Base-by-base conservation (phyloP, 805 yeast species). In the Candida alai region DNA sequence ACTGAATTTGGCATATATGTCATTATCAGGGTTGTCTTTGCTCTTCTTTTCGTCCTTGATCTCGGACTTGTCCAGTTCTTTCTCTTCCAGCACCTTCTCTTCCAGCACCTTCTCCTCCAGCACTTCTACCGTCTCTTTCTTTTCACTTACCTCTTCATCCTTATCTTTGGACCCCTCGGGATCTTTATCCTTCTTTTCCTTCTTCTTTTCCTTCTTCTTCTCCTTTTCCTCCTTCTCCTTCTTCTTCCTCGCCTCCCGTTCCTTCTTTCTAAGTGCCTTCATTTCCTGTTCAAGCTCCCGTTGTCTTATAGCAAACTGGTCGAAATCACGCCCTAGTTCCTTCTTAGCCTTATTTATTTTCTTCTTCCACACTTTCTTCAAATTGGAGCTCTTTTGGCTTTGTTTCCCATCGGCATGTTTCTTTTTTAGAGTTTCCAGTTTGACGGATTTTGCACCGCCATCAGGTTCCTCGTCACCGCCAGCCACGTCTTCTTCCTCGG, bases 311-410 rank as follows among this genome's bases (percentile, higher is more conserved):
- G 47, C 39, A 30, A 41, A 48, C 18, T 45, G 43, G 24, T 42
- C 36, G 30, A 44, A 49, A 36, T 48, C 52, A 20, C 45, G 39
- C 1, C 52, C 55, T 39, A 58, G 43, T 30, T 52, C 54, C 31
- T 51, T 54, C 30, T 48, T 52, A 13, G 53, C 48, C 27, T 42
- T 40, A 31, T 46, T 48, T 26, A 55, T 47, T 21, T 46, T 51
- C 28, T 24, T 38, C 36, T 35, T 27, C 14, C 33, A 34, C 10
- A 35, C 13, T 24, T 33, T 35, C 11, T 29, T 30, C 13, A 42
- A 39, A 4, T 28, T 23, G 4, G 32, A 24, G 13, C 31, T 41
- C 32, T 34, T 34, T 10, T 30, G 30, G 8, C 9, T 19, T 13
- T 14, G 8, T 28, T 33, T 26, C 20, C 35, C 32, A n/a, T n/a